phyloP scores from a whole-genome alignment of 495 filamentous ascomycete species.

The Aeminium ludgeri region DNA sequence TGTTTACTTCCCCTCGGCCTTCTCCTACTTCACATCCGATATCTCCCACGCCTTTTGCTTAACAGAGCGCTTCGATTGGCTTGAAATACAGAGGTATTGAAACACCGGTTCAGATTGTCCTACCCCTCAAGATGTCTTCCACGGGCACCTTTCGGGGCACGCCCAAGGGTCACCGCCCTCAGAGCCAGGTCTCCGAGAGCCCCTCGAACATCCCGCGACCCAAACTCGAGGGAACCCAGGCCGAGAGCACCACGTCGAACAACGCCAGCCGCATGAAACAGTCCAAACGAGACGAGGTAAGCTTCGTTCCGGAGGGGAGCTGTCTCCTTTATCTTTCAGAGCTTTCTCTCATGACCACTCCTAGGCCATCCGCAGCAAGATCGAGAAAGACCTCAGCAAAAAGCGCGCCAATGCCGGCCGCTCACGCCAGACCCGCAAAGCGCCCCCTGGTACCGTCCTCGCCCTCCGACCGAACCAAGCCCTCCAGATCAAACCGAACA shows the following conservation, averaged over 20 bases:
- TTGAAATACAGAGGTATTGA: too few species aligned
- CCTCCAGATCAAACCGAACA: constrained; percentile 91
- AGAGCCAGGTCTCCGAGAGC: constrained; percentile 52
- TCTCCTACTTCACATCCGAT: too few species aligned
- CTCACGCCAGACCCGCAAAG: constrained; percentile 72
- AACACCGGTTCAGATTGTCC: too few species aligned
- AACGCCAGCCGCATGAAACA: constrained; percentile 86
- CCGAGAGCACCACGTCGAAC: constrained; percentile 59
- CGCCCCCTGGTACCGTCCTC: constrained; percentile 87
- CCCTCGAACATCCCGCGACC: constrained; percentile 70
- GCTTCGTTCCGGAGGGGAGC: constrained; percentile 17
- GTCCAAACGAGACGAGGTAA: constrained; percentile 93
- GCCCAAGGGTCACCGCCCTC: constrained; percentile 45
- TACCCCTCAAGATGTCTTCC: constrained; percentile 40
- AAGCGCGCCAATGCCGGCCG: constrained; percentile 68
- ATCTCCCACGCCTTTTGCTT: too few species aligned
- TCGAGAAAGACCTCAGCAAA: constrained; percentile 95
- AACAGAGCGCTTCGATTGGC: too few species aligned
- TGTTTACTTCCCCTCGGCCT: too few species aligned
- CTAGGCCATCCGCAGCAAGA: constrained; percentile 87
- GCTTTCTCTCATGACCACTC: background rate
- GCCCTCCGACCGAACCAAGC: constrained; percentile 88
- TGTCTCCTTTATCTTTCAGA: too few species aligned
- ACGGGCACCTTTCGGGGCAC: constrained; percentile 43
- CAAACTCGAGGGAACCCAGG: constrained; percentile 47